These are phyloP conservation scores for Sordaria brevicollis DNA, from an alignment of 495 filamentous ascomycete species.

Conservation along the genomic window DNA sequence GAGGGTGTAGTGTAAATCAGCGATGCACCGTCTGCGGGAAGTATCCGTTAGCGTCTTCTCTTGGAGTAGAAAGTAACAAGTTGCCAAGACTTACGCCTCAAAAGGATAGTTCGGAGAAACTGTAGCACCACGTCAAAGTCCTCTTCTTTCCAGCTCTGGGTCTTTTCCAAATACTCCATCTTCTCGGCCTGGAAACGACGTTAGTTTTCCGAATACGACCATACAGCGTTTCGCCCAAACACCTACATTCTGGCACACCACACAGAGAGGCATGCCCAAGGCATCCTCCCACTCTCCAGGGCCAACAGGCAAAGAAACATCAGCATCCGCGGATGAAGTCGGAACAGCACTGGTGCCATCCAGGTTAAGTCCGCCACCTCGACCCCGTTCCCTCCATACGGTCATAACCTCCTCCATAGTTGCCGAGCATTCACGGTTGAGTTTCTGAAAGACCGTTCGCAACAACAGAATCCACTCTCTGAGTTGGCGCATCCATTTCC, in stretches of 20 bases:
- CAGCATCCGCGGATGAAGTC: slow-evolving; percentile 33
- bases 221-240: not conserved
- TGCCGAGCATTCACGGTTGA: slow-evolving; percentile 67
- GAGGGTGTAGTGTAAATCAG: slow-evolving; percentile 85
- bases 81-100: slow-evolving; percentile 56
- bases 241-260: slow-evolving; percentile 86
- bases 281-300: slow-evolving; percentile 93
- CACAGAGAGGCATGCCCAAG: slow-evolving; percentile 78
- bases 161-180: slow-evolving; percentile 78
- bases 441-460: slow-evolving; percentile 58
- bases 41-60: slow-evolving; percentile 6
- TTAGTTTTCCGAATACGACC: slow-evolving; percentile 12
- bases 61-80: too few species aligned
- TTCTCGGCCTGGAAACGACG: slow-evolving; percentile 57
- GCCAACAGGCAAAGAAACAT: slow-evolving; percentile 68
- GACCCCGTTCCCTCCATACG: slow-evolving; percentile 47
- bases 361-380: slow-evolving; percentile 40
- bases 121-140: slow-evolving; percentile 89
- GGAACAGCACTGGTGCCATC: slow-evolving; percentile 33
- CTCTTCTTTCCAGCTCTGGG: slow-evolving; percentile 84
- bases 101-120: slow-evolving; percentile 71
- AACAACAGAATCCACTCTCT: slow-evolving; percentile 80
- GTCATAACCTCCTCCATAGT: slow-evolving; percentile 77
- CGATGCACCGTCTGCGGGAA: slow-evolving; percentile 67
- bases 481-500: slow-evolving; percentile 82